A percentile compares a stretch with the other conserved stretches of the same genome.
Conservation (phyloP, 2,329 filamentous ascomycete species). For the Cladobotryum mycophilum region DNA sequence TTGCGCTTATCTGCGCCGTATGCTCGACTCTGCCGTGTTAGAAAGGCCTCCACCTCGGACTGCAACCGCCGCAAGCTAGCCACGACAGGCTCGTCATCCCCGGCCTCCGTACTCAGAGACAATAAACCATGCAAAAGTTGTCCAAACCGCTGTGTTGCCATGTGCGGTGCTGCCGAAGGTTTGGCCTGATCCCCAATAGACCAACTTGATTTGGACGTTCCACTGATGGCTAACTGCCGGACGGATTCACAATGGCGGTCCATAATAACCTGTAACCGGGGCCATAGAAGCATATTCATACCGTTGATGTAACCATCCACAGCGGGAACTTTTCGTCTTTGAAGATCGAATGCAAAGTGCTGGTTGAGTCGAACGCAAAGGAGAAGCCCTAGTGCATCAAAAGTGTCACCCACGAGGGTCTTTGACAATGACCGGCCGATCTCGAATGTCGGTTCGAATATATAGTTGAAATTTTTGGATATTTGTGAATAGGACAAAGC, state of each 20-base stretch:
- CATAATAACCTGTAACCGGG: conserved; percentile 89
- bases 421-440: conserved; percentile 74
- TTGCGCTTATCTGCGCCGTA: conserved; percentile 72
- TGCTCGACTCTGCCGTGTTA: conserved; percentile 68
- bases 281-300: conserved; percentile 94
- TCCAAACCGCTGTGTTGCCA: conserved; percentile 90
- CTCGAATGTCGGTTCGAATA: conserved; percentile 86
- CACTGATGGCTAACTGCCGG: conserved; percentile 51
- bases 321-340: conserved; percentile 82
- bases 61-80: conserved; percentile 72
- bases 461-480: conserved; percentile 75
- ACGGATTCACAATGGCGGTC: conserved; percentile 88
- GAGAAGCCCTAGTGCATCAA: conserved; percentile 79
- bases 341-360: conserved; percentile 87
- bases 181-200: conserved; percentile 46
- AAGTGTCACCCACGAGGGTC: conserved; percentile 66
- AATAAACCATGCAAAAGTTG: conserved; percentile 85
- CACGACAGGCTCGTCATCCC: conserved; percentile 87
- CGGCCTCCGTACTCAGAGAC: conserved; percentile 76
- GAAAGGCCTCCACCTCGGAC: conserved; percentile 75
- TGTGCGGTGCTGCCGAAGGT: conserved; percentile 77
- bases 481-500: conserved; percentile 69
- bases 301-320: conserved; percentile 90
- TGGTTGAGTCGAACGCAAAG: conserved; percentile 93
- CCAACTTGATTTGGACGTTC: conserved; percentile 39